Base-by-base conservation (phyloP, 371 early-diverging fungal species). In the Dichotomocladium elegans region DNA sequence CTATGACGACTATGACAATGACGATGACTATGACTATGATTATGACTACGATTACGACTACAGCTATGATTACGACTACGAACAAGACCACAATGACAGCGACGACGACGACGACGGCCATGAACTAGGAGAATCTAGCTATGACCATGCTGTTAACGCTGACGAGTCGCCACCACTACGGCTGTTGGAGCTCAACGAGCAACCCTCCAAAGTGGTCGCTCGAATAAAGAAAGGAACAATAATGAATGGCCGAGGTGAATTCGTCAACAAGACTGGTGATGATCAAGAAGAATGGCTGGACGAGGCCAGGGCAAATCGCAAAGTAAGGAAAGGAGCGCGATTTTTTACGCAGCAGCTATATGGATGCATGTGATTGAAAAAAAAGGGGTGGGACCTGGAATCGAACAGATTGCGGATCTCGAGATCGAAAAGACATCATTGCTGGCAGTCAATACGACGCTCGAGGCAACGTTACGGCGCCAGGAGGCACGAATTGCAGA, bases 341-440 rank as follows among this genome's bases (percentile, higher is more conserved):
- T n/a, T n/a, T n/a, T n/a, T n/a, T n/a, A n/a, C n/a, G n/a, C n/a
- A n/a, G n/a, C n/a, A n/a, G n/a, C n/a, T n/a, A n/a, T n/a, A n/a
- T n/a, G n/a, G n/a, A n/a, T 37, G 37, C 21, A 37, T 37, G 37
- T n/a, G 21, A 37, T 37, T n/a, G 21, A 37, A 37, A 41, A 41
- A 34, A 34, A 40, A 40, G 29, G 41, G 25, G 48, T 28, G 40
- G 24, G 12, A 8, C 28, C 8, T 10, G 17, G n/a, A 44, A n/a
- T 47, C 30, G 24, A 55, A 43, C 47, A 79, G 79, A 71, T 79
- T 51, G 70, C 72, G 53, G 77, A 79, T 55, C 55, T 79, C 50
- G 79, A 79, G 65, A 76, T 79, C 41, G 75, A 75, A 56, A 79
- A 76, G 49, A 57, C 66, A 17, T 74, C 74, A 8, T 44, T 79